Percentiles rank a stretch among this genome's conserved stretches.
These are phyloP conservation scores for Dactylellina haptotyla DNA, from an alignment of 2,329 filamentous ascomycete species.

Conservation along the genomic window DNA sequence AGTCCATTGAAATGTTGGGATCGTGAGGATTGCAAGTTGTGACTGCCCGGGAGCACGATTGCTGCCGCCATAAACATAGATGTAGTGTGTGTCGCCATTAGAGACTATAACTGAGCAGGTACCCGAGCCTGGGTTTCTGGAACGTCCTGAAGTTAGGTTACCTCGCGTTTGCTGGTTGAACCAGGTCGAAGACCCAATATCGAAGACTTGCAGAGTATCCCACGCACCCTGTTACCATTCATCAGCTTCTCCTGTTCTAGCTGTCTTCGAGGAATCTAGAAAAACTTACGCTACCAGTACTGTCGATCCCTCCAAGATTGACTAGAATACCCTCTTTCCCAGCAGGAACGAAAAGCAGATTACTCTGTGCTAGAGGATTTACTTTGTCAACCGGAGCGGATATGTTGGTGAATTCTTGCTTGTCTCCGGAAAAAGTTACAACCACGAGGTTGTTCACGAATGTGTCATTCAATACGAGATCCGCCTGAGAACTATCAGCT, in stretches of 20 bases:
- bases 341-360: constrained; percentile 47
- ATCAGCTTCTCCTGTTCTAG: neutral
- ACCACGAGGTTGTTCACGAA: constrained; percentile 38
- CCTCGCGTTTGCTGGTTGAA: constrained; percentile 39
- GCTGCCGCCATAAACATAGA: constrained; percentile 52
- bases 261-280: neutral
- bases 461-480: constrained; percentile 30
- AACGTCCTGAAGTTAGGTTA: constrained; percentile 45
- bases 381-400: constrained; percentile 10
- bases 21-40: constrained; percentile 44
- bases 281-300: constrained; percentile 18
- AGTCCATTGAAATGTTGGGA: constrained; percentile 45
- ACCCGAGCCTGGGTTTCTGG: constrained; percentile 31
- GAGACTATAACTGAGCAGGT: constrained; percentile 47
- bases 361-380: constrained; percentile 36
- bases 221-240: constrained; percentile 35
- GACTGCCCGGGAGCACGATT: constrained; percentile 45
- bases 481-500: constrained; percentile 28
- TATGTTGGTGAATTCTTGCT: constrained; percentile 40
- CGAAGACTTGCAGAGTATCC: constrained; percentile 49
- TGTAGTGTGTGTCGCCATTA: constrained; percentile 31
- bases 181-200: constrained; percentile 49
- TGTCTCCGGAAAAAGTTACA: constrained; percentile 14
- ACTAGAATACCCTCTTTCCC: constrained; percentile 45
- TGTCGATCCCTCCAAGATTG: constrained; percentile 41